Percentiles rank a stretch among this genome's conserved stretches.
These are phyloP conservation scores for Pseudogymnoascus sp. DNA, from an alignment of 2,329 filamentous ascomycete genomes.

Conservation along the genomic window DNA sequence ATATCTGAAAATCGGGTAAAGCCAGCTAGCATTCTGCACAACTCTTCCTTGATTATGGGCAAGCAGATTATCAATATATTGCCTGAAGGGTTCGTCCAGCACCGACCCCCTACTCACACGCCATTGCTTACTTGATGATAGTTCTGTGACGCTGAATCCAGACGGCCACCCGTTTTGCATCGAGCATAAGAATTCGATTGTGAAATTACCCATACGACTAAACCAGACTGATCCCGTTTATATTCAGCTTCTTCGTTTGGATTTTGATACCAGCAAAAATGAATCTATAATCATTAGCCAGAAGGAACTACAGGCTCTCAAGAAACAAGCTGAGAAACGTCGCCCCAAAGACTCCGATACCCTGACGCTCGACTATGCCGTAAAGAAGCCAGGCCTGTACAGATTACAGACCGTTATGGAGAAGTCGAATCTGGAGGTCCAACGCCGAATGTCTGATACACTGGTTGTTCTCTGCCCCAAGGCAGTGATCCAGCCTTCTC, in stretches of 20 bases:
- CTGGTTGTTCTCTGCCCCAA: conserved; percentile 80
- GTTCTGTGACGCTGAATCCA: conserved; percentile 80
- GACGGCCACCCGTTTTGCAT: conserved; percentile 75
- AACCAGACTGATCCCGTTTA: conserved; percentile 85
- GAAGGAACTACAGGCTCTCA: conserved; percentile 65
- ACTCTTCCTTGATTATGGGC: conserved; percentile 86
- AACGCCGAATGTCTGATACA: conserved; percentile 64
- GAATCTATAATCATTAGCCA: conserved; percentile 69
- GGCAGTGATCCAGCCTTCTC: conserved; percentile 59
- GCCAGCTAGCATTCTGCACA: conserved; percentile 76
- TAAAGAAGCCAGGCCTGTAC: conserved; percentile 86
- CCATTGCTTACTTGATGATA: conserved; percentile 28
- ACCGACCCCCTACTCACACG: neutral
- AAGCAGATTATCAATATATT: conserved; percentile 97
- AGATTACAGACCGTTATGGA: conserved; percentile 77
- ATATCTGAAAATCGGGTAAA: conserved; percentile 93
- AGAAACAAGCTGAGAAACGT: conserved; percentile 58
- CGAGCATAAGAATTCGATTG: conserved; percentile 49
- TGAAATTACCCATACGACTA: conserved; percentile 74
- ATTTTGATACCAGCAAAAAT: conserved; percentile 70
- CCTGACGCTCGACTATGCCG: conserved; percentile 60
- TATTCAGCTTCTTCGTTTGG: conserved; percentile 80
- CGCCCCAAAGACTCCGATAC: conserved; percentile 52
- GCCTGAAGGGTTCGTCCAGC: conserved; percentile 65
- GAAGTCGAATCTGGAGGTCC: conserved; percentile 88